Evolutionary conservation across 768 basidiomycete species (phyloP), one percentile per base, ranked within the genome.

Genomic region (Collybia sordida): DNA sequence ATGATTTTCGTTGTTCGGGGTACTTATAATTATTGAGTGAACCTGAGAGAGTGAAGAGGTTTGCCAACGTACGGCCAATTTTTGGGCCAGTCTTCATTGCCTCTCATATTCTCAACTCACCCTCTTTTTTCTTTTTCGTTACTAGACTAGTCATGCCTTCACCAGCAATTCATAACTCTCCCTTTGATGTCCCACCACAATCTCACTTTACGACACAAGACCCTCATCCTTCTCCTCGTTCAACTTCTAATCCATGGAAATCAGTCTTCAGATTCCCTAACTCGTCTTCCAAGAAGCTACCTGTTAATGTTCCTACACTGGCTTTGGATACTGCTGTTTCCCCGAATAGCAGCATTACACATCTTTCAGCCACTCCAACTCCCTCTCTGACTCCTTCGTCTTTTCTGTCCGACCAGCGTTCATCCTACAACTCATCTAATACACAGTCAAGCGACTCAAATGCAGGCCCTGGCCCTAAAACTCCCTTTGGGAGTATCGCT

Each of bases 341-440:
- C 11, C 66, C 67, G 46, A 57, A 59, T 54, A 69, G 61, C 46
- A 70, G 62, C 49, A 63, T 65, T 53, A 61, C 66, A 19, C 69
- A 59, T 60, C 72, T 72, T n/a, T 72, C 74, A 42, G 62, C 72
- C 41, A 72, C 75, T 18, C 66, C 79, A 12, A 77, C 73, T 47
- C 64, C 79, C 34, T 72, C 81, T 1, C 72, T 82, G 48, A 76
- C 80, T 4, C 84, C 83, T 7, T 71, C 72, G 17, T 80, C 83
- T n/a, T 71, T 75, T 42, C 64, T 72, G 28, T 80, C 81, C 24
- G 82, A 83, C 69, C 79, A 80, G 47, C 80, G 88, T 46, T 86
- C 81, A 25, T 92, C 90, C 9, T 88, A 81, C 69, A 89, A 86
- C 62, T 90, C 88, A 12, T 90, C 87, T 40, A 81, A 83, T 55